Evolutionary conservation across 2,329 filamentous ascomycete species (phyloP), one percentile per base, ranked within the genome.

Genomic region (Fusarium denticulatum): DNA sequence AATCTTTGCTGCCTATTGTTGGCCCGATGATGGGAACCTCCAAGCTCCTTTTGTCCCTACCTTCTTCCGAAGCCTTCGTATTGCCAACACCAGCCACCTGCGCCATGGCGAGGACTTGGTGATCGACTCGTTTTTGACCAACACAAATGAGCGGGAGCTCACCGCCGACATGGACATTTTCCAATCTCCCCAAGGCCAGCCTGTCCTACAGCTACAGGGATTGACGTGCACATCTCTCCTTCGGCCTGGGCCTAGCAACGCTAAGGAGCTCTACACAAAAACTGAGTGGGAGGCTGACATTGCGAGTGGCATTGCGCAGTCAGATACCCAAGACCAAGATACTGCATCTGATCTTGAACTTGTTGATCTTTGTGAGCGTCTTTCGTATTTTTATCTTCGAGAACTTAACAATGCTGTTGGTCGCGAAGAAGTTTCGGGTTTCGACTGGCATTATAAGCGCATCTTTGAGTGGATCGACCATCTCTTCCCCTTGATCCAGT

Each of bases 21-120:
- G 72, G 28, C 83, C 83, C 0, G 78, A 77, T 2, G 80, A 82
- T 45, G 81, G 78, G 7, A 73, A 72, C 7, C 74, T 85, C 8
- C 80, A 78, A 75, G 67, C 78, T 3, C 69, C 80, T 7, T 78
- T 81, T 52, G 66, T 84, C 20, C 69, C 57, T 7, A 68, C 60
- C 7, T 56, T 24, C 10, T 55, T 52, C 65, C 18, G 30, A 34
- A 71, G 53, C 40, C 30, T 64, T 7, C 64, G 64, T 22, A 67
- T 73, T 24, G 42, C 53, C 13, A 61, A 60, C 53, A 42, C 43
- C 6, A 43, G 46, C n/a, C 37, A 52, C 3, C 26, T 60, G 14
- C 43, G 20, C 10, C 34, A 46, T 20, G 60, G 40, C 1, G 52
- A 62, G 10, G 40, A 46, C 18, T 47, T 62, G 40, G 4, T 28